These are phyloP conservation scores for Petunia hybrid DNA, from an alignment of 305 asterid genomes.

Conservation along the genomic window DNA sequence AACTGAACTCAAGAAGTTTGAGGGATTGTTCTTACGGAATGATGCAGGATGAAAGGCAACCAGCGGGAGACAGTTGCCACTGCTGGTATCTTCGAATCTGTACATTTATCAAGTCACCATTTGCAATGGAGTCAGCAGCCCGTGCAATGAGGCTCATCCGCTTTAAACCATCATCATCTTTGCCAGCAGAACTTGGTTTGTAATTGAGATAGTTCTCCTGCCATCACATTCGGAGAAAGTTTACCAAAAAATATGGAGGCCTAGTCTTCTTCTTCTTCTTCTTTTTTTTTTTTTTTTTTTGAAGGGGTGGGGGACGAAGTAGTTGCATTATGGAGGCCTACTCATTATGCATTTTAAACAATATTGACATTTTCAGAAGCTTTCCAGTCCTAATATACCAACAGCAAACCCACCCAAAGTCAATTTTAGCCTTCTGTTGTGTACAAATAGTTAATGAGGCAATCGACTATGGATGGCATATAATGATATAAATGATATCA, in stretches of 20 bases:
- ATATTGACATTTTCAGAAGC: neutral
- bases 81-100: slow-evolving; percentile 92
- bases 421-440: slow-evolving; percentile 13
- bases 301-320: no score
- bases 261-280: no score
- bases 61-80: slow-evolving; percentile 96
- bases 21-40: slow-evolving; percentile 65
- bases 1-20: slow-evolving; percentile 38
- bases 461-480: neutral
- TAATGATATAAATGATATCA: slow-evolving; percentile 6
- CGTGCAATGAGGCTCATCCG: slow-evolving; percentile 77
- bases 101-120: slow-evolving; percentile 93
- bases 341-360: neutral
- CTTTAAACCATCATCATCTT: slow-evolving; percentile 84
- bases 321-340: no score
- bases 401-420: neutral
- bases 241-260: slow-evolving; percentile 18
- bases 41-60: slow-evolving; percentile 81
- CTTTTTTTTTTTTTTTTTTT: no score
- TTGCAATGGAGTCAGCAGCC: slow-evolving; percentile 97
- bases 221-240: slow-evolving; percentile 12
- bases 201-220: slow-evolving; percentile 97
- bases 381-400: slow-evolving; percentile 18
- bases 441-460: neutral
- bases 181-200: slow-evolving; percentile 78